phyloP scores from a whole-genome alignment of 2,329 filamentous ascomycete species.

The Fusarium sp. region DNA sequence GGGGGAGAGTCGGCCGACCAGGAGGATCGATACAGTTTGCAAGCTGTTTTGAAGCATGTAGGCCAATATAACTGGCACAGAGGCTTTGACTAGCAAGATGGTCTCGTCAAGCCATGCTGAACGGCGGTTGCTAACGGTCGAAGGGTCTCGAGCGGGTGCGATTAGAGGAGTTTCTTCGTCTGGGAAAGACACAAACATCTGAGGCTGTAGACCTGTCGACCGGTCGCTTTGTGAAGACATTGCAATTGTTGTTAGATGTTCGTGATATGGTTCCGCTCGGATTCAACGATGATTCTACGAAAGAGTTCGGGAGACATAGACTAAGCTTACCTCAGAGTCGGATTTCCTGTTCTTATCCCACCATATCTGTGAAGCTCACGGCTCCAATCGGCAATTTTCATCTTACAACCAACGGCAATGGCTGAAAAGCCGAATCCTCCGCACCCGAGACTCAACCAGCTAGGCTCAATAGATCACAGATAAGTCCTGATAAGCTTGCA shows the following conservation, averaged over 20 bases:
- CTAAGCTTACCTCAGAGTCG: too few relatives aligned
- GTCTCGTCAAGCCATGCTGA: constrained; percentile 47
- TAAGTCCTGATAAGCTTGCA: constrained; percentile 17
- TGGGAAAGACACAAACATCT: constrained; percentile 1
- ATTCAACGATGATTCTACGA: neutral
- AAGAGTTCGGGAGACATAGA: neutral
- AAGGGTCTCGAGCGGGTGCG: neutral
- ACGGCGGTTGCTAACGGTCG: neutral
- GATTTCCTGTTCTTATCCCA: neutral
- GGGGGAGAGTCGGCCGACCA: constrained; percentile 84
- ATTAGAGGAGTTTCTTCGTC: constrained; percentile 45
- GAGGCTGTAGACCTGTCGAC: accelerated
- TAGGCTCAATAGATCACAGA: neutral
- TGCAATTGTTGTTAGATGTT: neutral
- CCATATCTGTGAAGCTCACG: neutral
- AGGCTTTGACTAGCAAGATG: constrained; percentile 73
- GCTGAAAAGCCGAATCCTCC: neutral
- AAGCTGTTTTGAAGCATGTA: constrained; percentile 90
- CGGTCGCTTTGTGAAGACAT: neutral
- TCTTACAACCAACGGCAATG: neutral
- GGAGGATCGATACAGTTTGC: constrained; percentile 85
- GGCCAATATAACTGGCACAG: constrained; percentile 84
- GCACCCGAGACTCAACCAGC: neutral
- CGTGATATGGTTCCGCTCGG: accelerated
- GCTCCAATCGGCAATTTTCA: neutral